These are phyloP conservation scores for Colletotrichum chlorophyti DNA, from an alignment of 2,329 filamentous ascomycete species.

Conservation along the genomic window DNA sequence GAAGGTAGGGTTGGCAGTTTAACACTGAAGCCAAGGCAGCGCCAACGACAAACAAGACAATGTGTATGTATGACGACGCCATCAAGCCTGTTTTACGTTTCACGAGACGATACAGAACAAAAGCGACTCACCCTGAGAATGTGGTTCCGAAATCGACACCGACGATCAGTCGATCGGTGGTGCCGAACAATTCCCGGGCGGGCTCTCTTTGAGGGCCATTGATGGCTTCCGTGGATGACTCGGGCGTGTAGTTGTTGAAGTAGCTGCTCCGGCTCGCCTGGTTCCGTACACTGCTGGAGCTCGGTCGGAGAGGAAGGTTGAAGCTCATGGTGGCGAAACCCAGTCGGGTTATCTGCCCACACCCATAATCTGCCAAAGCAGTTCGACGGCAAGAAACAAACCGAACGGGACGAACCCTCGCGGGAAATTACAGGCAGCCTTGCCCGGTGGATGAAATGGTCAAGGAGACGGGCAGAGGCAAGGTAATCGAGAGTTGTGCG, in stretches of 20 bases:
- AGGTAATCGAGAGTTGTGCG: slow-evolving; percentile 8
- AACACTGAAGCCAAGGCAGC: not conserved
- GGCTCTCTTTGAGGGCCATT: slow-evolving; percentile 66
- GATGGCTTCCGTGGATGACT: slow-evolving; percentile 67
- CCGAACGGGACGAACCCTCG: slow-evolving; percentile 25
- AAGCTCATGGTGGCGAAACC: slow-evolving; percentile 50
- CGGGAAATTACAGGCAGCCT: not conserved
- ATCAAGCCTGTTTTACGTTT: not conserved
- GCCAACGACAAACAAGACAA: no score
- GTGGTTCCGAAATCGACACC: slow-evolving; percentile 88
- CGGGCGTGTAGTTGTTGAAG: slow-evolving; percentile 61
- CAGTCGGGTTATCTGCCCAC: slow-evolving; percentile 16
- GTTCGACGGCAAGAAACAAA: not conserved
- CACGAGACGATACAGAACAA: not conserved
- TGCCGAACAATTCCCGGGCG: slow-evolving; percentile 55
- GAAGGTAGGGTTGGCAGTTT: not conserved
- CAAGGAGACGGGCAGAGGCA: not conserved
- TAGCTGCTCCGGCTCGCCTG: slow-evolving; percentile 63
- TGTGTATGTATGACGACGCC: no score
- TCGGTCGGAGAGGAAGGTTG: slow-evolving; percentile 57
- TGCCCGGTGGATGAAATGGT: not conserved
- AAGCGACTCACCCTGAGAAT: slow-evolving; percentile 70
- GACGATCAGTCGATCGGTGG: slow-evolving; percentile 73
- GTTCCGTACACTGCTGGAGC: slow-evolving; percentile 55
- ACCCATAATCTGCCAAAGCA: slow-evolving; percentile 22